Conservation (phyloP, 2,329 filamentous ascomycete species). For the Pseudohalonectria lignicola region DNA sequence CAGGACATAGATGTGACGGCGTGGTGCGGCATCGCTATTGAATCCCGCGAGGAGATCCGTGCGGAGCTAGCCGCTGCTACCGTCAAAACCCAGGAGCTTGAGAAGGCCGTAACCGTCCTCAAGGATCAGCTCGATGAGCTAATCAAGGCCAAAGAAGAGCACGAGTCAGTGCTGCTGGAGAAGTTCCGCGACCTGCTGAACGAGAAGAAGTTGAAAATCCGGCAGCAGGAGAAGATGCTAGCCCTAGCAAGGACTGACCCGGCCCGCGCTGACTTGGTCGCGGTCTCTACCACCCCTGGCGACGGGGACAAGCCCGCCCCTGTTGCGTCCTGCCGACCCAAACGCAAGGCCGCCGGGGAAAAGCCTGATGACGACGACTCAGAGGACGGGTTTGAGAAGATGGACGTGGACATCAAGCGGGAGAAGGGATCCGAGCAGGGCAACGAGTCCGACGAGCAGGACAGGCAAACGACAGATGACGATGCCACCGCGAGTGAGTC, state of each 20-base stretch:
- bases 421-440: slow-evolving; percentile 10
- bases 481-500: slow-evolving; percentile 32
- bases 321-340: slow-evolving; percentile 13
- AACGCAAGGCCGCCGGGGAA: slow-evolving; percentile 35
- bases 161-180: slow-evolving; percentile 55
- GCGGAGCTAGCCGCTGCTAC: slow-evolving; percentile 29
- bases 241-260: slow-evolving; percentile 28
- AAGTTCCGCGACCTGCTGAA: slow-evolving; percentile 65
- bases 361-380: slow-evolving; percentile 22
- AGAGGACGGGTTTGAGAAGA: slow-evolving; percentile 34
- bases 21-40: slow-evolving; percentile 54
- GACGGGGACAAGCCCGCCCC: neutral
- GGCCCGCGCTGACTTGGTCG: slow-evolving; percentile 11
- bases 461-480: slow-evolving; percentile 24
- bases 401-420: slow-evolving; percentile 36
- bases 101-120: slow-evolving; percentile 46
- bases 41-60: slow-evolving; percentile 32
- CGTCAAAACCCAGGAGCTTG: slow-evolving; percentile 32
- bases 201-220: slow-evolving; percentile 70
- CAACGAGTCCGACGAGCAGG: slow-evolving; percentile 18
- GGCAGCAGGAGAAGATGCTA: slow-evolving; percentile 58
- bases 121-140: slow-evolving; percentile 56
- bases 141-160: slow-evolving; percentile 50
- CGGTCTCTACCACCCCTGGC: neutral
- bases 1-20: slow-evolving; percentile 55